Conservation (phyloP, 495 filamentous ascomycete genomes). For the Penicillium psychrofluorescens region DNA sequence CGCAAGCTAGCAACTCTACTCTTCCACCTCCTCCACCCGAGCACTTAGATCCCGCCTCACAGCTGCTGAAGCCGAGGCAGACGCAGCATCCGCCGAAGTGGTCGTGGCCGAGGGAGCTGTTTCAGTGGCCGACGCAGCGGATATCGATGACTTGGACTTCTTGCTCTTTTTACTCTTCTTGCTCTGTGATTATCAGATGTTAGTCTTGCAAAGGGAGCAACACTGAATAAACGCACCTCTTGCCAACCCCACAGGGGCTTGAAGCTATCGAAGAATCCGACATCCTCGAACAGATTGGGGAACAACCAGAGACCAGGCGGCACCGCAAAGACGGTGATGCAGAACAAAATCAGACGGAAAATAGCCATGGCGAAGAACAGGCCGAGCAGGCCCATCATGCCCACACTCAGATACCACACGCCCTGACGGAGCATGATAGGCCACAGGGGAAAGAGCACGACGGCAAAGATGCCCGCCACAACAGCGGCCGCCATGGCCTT, state of each 20-base stretch:
- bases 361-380: conserved; percentile 98
- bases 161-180: conserved; percentile 58
- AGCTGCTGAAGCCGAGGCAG: conserved; percentile 28
- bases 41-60: conserved; percentile 49
- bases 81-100: conserved; percentile 48
- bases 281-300: conserved; percentile 97
- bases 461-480: conserved; percentile 69
- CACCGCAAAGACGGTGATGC: conserved; percentile 75
- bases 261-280: conserved; percentile 97
- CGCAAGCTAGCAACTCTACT: conserved; percentile 32
- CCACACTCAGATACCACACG: conserved; percentile 97
- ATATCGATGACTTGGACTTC: conserved; percentile 44
- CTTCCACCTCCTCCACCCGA: conserved; percentile 59
- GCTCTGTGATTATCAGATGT: conserved; percentile 15
- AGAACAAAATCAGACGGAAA: conserved; percentile 92
- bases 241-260: conserved; percentile 97
- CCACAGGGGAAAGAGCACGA: conserved; percentile 97
- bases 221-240: conserved; percentile 52
- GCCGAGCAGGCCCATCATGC: conserved; percentile 82
- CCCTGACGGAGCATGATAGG: conserved; percentile 83
- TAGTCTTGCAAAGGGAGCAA: not conserved
- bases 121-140: conserved; percentile 20
- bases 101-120: conserved; percentile 50
- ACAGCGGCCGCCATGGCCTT: conserved; percentile 84
- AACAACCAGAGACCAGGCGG: conserved; percentile 94